phyloP scores from a whole-genome alignment of 1,139 yeast species.

The Hemisphaericaspora subhashii region DNA sequence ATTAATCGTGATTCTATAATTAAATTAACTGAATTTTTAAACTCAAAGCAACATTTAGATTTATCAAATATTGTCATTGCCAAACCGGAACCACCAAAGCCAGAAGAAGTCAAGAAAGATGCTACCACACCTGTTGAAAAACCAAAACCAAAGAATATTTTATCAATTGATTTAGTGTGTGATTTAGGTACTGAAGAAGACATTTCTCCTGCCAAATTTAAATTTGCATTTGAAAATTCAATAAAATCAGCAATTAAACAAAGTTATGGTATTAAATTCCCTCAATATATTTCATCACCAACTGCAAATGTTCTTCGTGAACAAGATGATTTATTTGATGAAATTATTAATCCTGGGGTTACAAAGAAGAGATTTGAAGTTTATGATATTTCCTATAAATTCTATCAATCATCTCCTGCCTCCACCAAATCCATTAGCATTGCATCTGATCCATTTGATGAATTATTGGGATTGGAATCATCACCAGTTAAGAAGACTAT shows the following conservation, averaged over 20 bases:
- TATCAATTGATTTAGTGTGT: slow-evolving; percentile 27
- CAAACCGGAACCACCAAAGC: slow-evolving; percentile 18
- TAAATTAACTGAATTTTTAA: slow-evolving; percentile 55
- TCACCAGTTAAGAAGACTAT: not conserved
- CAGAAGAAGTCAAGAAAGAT: slow-evolving; percentile 6
- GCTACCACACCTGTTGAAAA: slow-evolving; percentile 14
- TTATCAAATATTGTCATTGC: slow-evolving; percentile 66
- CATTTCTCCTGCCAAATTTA: slow-evolving; percentile 29
- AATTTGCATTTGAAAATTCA: slow-evolving; percentile 31
- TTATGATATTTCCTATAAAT: slow-evolving; percentile 29
- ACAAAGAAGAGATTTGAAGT: slow-evolving; percentile 59
- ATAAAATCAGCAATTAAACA: slow-evolving; percentile 33
- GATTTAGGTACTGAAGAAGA: slow-evolving; percentile 24
- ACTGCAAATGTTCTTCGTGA: slow-evolving; percentile 21
- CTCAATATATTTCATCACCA: slow-evolving; percentile 48
- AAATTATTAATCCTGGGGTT: slow-evolving; percentile 57
- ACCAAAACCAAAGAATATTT: slow-evolving; percentile 31
- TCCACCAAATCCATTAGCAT: slow-evolving; percentile 13
- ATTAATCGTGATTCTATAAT: slow-evolving; percentile 56
- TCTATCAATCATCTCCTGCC: slow-evolving; percentile 15
- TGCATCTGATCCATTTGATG: slow-evolving; percentile 34
- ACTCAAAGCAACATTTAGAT: slow-evolving; percentile 67
- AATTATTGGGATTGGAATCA: slow-evolving; percentile 42
- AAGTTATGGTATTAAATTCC: slow-evolving; percentile 44
- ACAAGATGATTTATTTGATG: slow-evolving; percentile 65